phyloP scores from a whole-genome alignment of 176 grass and related monocot genomes.

The Luzula sylvatica region DNA sequence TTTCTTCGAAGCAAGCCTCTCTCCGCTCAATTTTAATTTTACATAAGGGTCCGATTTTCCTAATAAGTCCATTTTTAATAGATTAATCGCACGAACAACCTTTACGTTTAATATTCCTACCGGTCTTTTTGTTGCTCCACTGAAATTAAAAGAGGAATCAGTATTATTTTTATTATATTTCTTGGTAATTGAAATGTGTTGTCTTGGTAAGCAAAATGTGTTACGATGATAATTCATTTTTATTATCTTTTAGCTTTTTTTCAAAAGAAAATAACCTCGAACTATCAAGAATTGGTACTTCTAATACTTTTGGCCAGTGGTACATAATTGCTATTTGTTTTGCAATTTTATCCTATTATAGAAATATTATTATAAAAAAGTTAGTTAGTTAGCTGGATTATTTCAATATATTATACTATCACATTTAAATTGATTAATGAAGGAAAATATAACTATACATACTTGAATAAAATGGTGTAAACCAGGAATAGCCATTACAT shows the following conservation, averaged over 20 bases:
- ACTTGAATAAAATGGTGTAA: constrained; percentile 78
- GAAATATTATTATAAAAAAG: background rate
- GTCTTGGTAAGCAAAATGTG: background rate
- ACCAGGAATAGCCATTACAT: constrained; percentile 87
- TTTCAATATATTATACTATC: background rate
- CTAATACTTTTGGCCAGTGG: constrained; percentile 76
- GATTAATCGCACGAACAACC: constrained; percentile 68
- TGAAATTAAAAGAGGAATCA: constrained; percentile 12
- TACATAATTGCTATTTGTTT: constrained; percentile 73
- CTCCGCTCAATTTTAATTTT: constrained; percentile 76
- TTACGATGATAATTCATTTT: background rate
- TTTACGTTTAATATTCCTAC: constrained; percentile 85
- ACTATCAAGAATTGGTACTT: constrained; percentile 78
- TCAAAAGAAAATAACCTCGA: constrained; percentile 50
- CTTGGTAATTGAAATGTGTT: no score
- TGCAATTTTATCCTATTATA: constrained; percentile 56
- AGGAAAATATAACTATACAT: constrained; percentile 26
- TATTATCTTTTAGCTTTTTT: background rate
- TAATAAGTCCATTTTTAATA: constrained; percentile 93
- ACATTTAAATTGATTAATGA: background rate
- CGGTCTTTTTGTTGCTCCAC: constrained; percentile 75
- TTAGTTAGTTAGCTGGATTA: background rate
- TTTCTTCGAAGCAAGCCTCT: constrained; percentile 65
- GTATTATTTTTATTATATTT: constrained; percentile 6
- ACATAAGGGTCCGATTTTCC: constrained; percentile 99